Base-by-base conservation (phyloP, 1,284 basidiomycete species). In the Peniophora sp. region DNA sequence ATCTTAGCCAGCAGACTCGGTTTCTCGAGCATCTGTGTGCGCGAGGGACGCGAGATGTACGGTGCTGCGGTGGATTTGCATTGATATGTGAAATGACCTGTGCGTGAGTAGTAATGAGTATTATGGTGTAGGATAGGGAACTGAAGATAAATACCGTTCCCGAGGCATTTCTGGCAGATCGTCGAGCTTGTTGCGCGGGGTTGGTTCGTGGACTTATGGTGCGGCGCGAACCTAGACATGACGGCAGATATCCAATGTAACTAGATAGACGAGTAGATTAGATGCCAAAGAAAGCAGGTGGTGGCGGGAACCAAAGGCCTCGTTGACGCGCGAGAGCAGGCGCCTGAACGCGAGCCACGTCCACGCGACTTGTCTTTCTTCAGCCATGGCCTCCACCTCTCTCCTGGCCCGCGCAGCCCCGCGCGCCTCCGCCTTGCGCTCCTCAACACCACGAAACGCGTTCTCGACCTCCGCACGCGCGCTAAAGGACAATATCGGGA, bases 201-300 rank as follows among this genome's bases (percentile, higher is more conserved):
- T 49, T 75, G 77, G 63, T 75, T 83, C 32, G 72, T 66, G 2
- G 78, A 77, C 52, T 69, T 73, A 53, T 70, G 70, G 61, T 89
- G 87, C 1, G 86, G 87, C n/a, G 86, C 86, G 63, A 77, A 89
- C 65, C 85, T 89, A 52, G 86, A 89, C 86, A 89, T 89, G 25
- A 41, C 43, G 46, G 19, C 23, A 22, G 19, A 12, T 32, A 32
- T 5, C 5, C 6, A 32, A 32, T 32, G 12, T 32, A 32, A 32
- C 27, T n/a, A n/a, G n/a, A n/a, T n/a, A n/a, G n/a, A n/a, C n/a
- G n/a, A n/a, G n/a, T n/a, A n/a, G n/a, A n/a, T n/a, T n/a, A n/a
- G n/a, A n/a, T n/a, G n/a, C n/a, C n/a, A n/a, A n/a, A 32, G 5
- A 12, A 32, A 32, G 5, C 27, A 32, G 27, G 27, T 32, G 27